A percentile compares a stretch with the other conserved stretches of the same genome.
phyloP scores from a whole-genome alignment of 352 stramenopile species.

The Phytopythium oedochilum region DNA sequence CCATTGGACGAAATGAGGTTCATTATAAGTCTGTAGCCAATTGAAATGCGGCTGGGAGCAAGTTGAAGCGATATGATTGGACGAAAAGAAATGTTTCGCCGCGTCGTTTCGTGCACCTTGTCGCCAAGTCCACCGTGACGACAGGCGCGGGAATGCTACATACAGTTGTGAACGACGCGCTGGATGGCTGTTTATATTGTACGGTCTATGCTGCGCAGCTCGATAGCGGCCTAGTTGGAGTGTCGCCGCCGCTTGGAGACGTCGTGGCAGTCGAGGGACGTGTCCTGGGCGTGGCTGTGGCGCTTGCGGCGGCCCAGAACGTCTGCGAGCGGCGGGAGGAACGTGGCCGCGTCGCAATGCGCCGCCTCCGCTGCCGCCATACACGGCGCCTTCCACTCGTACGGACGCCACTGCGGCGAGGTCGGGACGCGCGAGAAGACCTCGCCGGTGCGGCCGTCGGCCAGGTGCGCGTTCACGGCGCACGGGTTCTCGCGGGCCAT shows the following conservation, averaged over 20 bases:
- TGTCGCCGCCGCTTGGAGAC: conserved; percentile 1
- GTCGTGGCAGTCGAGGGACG: not conserved
- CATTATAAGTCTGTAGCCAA: not conserved
- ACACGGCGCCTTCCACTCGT: not conserved
- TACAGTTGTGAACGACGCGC: not conserved
- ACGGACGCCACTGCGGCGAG: not conserved
- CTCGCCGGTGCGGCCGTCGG: conserved; percentile 19
- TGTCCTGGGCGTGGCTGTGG: not conserved
- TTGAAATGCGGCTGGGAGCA: too few relatives aligned
- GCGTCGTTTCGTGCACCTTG: not conserved
- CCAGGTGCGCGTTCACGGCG: conserved; percentile 30
- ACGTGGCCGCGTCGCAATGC: too few relatives aligned
- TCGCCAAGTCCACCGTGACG: too few relatives aligned
- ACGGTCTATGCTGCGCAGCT: not conserved
- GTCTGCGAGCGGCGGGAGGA: not conserved
- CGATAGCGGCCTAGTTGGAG: not conserved
- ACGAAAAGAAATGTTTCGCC: not conserved
- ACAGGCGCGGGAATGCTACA: not conserved
- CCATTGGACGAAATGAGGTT: not conserved
- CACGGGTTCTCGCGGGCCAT: conserved; percentile 23
- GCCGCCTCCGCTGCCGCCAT: too few relatives aligned
- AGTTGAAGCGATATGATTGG: too few relatives aligned
- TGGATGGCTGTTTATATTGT: not conserved
- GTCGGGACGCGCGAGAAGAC: not conserved
- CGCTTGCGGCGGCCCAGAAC: conserved; percentile 2